A percentile compares a stretch with the other conserved stretches of the same genome.
Conservation (phyloP, 805 yeast species). For the Lipomyces mesembrius region DNA sequence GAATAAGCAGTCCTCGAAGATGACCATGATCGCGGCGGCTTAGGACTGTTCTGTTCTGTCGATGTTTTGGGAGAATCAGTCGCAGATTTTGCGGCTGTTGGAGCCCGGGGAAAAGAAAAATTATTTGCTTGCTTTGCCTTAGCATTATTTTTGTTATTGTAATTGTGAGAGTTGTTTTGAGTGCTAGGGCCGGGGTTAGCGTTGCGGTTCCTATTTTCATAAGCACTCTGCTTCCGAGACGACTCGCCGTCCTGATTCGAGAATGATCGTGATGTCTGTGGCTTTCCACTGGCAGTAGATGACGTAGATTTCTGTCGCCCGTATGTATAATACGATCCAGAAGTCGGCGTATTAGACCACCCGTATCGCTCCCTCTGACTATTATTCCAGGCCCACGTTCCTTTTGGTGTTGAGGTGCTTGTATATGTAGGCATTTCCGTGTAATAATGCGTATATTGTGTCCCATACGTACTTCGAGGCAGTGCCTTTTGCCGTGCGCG, state of each 20-base stretch:
- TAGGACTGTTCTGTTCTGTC: neutral
- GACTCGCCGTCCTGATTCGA: constrained; percentile 4
- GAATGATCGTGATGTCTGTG: neutral
- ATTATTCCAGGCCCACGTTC: neutral
- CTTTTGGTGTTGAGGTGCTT: constrained; percentile 1
- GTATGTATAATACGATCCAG: constrained; percentile 3
- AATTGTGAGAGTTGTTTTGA: neutral
- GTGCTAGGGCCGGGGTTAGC: neutral
- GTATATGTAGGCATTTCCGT: neutral
- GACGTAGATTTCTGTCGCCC: neutral
- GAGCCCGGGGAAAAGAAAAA: constrained; percentile 1
- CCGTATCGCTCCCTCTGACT: constrained; percentile 10
- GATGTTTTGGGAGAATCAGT: neutral
- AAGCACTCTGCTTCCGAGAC: constrained; percentile 15
- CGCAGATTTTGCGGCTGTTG: constrained; percentile 6
- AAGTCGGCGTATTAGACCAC: constrained; percentile 9
- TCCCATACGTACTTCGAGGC: constrained; percentile 8
- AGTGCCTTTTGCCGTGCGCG: constrained; percentile 7
- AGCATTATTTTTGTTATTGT: neutral
- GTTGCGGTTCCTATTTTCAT: neutral
- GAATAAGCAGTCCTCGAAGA: neutral
- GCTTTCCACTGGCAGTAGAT: constrained; percentile 9
- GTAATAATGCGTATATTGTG: neutral
- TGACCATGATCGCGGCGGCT: neutral
- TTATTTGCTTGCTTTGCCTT: neutral